A percentile compares a stretch with the other conserved stretches of the same genome.
Conservation (phyloP, 352 stramenopile genomes). For the Phytophthora multivora region DNA sequence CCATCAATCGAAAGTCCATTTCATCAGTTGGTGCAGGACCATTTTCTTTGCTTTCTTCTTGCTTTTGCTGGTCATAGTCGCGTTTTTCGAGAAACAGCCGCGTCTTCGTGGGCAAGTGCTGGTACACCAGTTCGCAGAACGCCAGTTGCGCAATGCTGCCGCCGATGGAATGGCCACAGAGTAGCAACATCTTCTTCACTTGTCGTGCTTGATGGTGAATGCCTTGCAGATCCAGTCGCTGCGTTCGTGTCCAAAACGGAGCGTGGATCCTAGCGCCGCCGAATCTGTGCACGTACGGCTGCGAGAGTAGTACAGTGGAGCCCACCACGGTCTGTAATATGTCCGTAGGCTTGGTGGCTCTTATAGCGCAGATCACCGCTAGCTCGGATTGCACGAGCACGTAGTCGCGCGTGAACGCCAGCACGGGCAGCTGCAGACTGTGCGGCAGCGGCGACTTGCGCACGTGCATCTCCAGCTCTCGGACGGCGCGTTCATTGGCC, state of each 20-base stretch:
- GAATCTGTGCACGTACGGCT: conserved; percentile 75
- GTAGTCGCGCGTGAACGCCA: conserved; percentile 56
- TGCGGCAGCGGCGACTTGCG: conserved; percentile 74
- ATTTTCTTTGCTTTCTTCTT: conserved; percentile 21
- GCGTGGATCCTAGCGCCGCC: conserved; percentile 75
- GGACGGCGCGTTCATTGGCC: conserved; percentile 20
- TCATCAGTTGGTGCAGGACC: conserved; percentile 8
- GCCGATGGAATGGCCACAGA: conserved; percentile 85
- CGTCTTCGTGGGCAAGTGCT: conserved; percentile 55
- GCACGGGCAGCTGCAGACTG: conserved; percentile 54
- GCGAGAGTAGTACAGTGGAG: conserved; percentile 63
- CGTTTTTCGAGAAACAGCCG: conserved; percentile 62
- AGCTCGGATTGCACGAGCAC: conserved; percentile 68
- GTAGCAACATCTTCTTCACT: conserved; percentile 64
- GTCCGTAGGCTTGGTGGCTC: conserved; percentile 60
- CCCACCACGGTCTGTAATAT: conserved; percentile 73
- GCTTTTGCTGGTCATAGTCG: conserved; percentile 61
- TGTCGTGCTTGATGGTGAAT: conserved; percentile 53
- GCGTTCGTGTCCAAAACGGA: conserved; percentile 76
- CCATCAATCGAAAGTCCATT: conserved; percentile 31
- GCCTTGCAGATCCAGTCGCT: conserved; percentile 58
- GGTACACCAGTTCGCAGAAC: conserved; percentile 77
- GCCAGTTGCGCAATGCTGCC: conserved; percentile 84
- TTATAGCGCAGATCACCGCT: conserved; percentile 70
- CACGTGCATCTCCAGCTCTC: conserved; percentile 61